phyloP scores from a whole-genome alignment of 768 basidiomycete genomes.

The Hygrophoropsis aurantiaca region DNA sequence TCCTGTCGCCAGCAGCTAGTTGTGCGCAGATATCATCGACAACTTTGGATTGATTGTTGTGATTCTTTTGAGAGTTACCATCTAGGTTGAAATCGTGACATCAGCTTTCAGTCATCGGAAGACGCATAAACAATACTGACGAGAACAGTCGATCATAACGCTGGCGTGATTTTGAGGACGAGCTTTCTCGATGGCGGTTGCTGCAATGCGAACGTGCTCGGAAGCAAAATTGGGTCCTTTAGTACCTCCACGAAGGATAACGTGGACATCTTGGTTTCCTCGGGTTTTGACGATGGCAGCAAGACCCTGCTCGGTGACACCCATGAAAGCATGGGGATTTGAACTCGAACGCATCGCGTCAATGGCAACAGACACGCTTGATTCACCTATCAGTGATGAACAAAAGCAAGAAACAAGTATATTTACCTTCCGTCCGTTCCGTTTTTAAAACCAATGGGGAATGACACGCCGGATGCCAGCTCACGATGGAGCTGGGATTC shows the following conservation, averaged over 20 bases:
- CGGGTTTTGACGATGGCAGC: constrained; percentile 94
- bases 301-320: constrained; percentile 81
- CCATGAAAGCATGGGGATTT: constrained; percentile 96
- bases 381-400: constrained; percentile 5
- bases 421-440: constrained; percentile 88
- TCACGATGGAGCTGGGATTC: constrained; percentile 97
- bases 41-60: constrained; percentile 87
- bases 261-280: constrained; percentile 86
- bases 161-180: constrained; percentile 52
- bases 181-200: constrained; percentile 63
- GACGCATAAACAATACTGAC: constrained; percentile 39
- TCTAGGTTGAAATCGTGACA: constrained; percentile 45
- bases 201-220: constrained; percentile 68
- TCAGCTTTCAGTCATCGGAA: neutral
- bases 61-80: constrained; percentile 95
- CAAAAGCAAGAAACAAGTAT: neutral
- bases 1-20: constrained; percentile 61
- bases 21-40: constrained; percentile 71
- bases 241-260: constrained; percentile 93
- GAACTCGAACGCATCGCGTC: constrained; percentile 94
- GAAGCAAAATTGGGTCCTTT: constrained; percentile 86
- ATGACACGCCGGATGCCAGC: constrained; percentile 92
- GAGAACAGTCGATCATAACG: constrained; percentile 88
- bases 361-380: constrained; percentile 81
- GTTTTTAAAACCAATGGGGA: constrained; percentile 99